Evolutionary conservation across 2,329 filamentous ascomycete species (phyloP), one percentile per base, ranked within the genome.

Genomic region (Sarocladium oryzae): DNA sequence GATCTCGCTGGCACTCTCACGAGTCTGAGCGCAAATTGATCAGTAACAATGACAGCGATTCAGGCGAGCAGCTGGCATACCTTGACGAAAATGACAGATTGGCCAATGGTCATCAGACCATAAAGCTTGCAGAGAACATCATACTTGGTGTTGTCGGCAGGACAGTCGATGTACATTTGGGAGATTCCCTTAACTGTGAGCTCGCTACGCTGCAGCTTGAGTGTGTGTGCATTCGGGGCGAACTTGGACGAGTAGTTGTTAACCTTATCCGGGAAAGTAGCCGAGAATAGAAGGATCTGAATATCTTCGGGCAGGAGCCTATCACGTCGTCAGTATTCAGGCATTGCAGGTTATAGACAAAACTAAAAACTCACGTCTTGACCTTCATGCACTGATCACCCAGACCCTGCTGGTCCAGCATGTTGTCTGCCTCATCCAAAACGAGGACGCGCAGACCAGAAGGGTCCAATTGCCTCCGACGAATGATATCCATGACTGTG

Each of bases 61-160:
- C 21, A 9, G n/a, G 7, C 24, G n/a, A 7, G 30, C 10, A 20
- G 5, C 20, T 20, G 13, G 53, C 75, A 55, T 72, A 91, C 89
- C 77, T 86, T 89, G 67, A 97, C 92, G 63, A 99, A 99, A 61
- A 99, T 97, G 63, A 99, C 96, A 0, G 93, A 97, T 7, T 92
- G 96, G 4, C 91, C 91, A 61, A 97, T 90, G 15, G 91, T 96
- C 81, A 99, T 92, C 40, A 97, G 76, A 53, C 92, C 91, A 65
- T 99, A 99, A 54, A 99, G 86, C 65, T 92, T 89, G 66, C 95
- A 87, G 7, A 99, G 81, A 52, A 88, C 84, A 32, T 86, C 81
- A 65, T 95, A 99, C 67, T 97, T 97, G 62, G 88, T 83, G 32
- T 84, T 73, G 57, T 95, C 88, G 30, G 78, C 78, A 20, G 87